Base-by-base conservation (phyloP, 1,284 basidiomycete genomes). In the Meira nashicola region DNA sequence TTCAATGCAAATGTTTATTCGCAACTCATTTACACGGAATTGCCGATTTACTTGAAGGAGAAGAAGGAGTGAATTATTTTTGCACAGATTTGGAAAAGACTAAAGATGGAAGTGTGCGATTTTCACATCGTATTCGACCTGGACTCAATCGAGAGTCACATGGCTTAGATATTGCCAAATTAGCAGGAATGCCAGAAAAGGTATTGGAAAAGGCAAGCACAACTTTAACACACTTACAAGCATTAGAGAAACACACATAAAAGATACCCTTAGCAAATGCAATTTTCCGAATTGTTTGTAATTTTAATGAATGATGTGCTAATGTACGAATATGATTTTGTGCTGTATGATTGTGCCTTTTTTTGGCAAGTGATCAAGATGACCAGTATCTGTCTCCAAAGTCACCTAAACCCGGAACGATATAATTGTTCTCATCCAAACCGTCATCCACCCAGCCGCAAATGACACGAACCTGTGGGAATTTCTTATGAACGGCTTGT, bases 21-120 rank as follows among this genome's bases (percentile, higher is more conserved):
- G 94, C 95, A 2, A 98, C 94, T 11, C 94, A 98, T 79, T 96
- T 96, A 72, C 92, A 97, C 77, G 92, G 96, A 73, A 80, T 98
- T 11, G 87, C 88, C 1, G 87, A 90, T 65, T 87, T 97, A 84
- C 55, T 80, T 15, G 58, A 61, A 6, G 58, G 54, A 5, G 63
- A 41, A 12, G 58, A 66, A 2, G 50, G 62, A 12, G 84, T 95
- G 23, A 83, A 83, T 1, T 97, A 95, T 80, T 92, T 86, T 80
- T 94, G 90, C 74, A 96, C 90, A 0, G 87, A 90, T 72, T 84
- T 96, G 0, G 84, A 88, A 58, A 88, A 92, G 71, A 82, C 82
- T 0, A 82, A 84, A 73, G 89, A 54, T 11, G 54, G 38, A 46
- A n/a, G 44, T 28, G 90, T 94, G 73, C 81, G 87, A 0, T 98